Evolutionary conservation across 441 rosid genomes (phyloP).

Genomic region (Erodium chrysanthum): DNA sequence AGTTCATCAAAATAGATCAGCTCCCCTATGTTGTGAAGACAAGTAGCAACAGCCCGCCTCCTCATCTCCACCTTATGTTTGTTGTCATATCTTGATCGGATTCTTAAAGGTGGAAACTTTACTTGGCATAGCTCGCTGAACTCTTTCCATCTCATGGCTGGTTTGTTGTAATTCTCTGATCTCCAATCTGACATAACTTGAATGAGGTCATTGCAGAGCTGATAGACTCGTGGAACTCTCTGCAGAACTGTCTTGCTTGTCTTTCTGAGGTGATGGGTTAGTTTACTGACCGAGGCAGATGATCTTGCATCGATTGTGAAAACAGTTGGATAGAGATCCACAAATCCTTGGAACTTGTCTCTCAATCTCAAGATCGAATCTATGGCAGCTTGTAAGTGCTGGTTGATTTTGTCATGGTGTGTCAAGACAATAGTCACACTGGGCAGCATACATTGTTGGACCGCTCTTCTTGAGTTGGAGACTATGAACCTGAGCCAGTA

Average conservation of each 20-base stretch:
- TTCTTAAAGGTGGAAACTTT: constrained; percentile 64
- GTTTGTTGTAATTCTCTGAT: constrained; percentile 58
- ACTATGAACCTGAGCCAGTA: constrained; percentile 88
- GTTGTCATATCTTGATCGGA: constrained; percentile 61
- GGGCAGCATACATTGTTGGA: constrained; percentile 74
- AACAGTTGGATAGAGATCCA: constrained; percentile 66
- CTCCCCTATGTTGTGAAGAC: constrained; percentile 83
- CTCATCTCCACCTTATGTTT: constrained; percentile 56
- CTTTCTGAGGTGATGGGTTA: constrained; percentile 58
- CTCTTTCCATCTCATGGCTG: constrained; percentile 85
- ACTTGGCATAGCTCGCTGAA: constrained; percentile 73
- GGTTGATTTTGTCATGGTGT: constrained; percentile 57
- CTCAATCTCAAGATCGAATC: constrained; percentile 45
- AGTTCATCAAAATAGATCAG: constrained; percentile 66
- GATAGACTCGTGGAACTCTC: constrained; percentile 77
- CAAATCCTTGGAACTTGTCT: constrained; percentile 67
- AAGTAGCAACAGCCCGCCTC: constrained; percentile 62
- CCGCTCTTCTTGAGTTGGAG: constrained; percentile 68
- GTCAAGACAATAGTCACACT: constrained; percentile 74
- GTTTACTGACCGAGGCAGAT: constrained; percentile 64
- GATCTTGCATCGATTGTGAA: constrained; percentile 90
- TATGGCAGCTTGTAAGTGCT: constrained; percentile 44
- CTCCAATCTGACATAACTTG: constrained; percentile 81
- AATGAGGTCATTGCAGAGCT: constrained; percentile 71
- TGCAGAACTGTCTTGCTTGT: constrained; percentile 65